phyloP scores from a whole-genome alignment of 208 protist genomes.

The Angomonas desouzai region DNA sequence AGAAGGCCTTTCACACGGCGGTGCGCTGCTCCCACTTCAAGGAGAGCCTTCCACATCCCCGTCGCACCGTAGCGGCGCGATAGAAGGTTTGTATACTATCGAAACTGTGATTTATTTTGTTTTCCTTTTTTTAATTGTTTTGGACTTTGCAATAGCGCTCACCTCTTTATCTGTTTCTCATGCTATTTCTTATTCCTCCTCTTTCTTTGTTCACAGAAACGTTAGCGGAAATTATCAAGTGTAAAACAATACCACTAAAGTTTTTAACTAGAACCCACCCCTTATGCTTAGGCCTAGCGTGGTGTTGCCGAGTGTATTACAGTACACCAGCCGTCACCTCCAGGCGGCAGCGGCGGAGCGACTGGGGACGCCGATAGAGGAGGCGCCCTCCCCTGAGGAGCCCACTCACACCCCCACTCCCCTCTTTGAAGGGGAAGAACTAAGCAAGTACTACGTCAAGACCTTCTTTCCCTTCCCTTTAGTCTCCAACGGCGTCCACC shows the following conservation, averaged over 20 bases:
- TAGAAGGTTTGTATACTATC: background rate
- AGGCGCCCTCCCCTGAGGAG: too few species aligned
- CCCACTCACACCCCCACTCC: background rate
- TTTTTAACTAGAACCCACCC: background rate
- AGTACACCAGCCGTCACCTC: background rate
- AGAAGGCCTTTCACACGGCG: conserved; percentile 78
- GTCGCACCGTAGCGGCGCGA: background rate
- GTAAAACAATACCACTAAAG: too few species aligned
- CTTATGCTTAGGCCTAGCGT: background rate
- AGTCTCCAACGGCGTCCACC: conserved; percentile 55
- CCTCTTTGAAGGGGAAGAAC: background rate
- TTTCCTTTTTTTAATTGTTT: too few species aligned
- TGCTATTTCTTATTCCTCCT: background rate
- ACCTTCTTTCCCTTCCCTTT: conserved; percentile 60
- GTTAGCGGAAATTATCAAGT: too few species aligned
- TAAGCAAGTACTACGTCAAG: conserved; percentile 7
- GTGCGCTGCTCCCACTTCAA: conserved; percentile 49
- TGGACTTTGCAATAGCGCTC: too few species aligned
- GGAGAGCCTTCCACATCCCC: background rate
- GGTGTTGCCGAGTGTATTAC: background rate
- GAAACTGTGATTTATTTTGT: too few species aligned
- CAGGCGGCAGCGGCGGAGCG: background rate
- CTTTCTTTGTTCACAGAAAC: background rate
- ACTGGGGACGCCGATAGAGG: too few species aligned
- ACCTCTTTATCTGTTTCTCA: too few species aligned